A percentile compares a stretch with the other conserved stretches of the same genome.
Conservation (phyloP, 495 filamentous ascomycete species). For the Xylaria castorea region DNA sequence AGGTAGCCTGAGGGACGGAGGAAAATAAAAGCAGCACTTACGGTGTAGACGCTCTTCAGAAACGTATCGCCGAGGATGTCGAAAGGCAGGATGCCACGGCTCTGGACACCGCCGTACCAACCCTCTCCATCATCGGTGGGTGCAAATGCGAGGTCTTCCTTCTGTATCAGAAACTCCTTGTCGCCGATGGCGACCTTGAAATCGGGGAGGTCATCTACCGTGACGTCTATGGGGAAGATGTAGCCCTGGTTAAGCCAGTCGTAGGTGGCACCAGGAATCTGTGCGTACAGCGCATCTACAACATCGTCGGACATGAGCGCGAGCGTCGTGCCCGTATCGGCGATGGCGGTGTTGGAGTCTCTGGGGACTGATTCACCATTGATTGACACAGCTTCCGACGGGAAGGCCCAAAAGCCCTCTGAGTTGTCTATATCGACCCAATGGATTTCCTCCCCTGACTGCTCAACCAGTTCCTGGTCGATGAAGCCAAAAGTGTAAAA, state of each 20-base stretch:
- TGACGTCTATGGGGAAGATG: slow-evolving; percentile 64
- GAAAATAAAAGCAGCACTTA: slow-evolving; percentile 48
- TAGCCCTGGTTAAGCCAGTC: slow-evolving; percentile 71
- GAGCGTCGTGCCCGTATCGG: slow-evolving; percentile 80
- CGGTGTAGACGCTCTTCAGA: slow-evolving; percentile 77
- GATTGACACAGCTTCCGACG: slow-evolving; percentile 64
- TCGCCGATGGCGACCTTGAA: slow-evolving; percentile 73
- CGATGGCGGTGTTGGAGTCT: slow-evolving; percentile 76
- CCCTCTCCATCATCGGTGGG: slow-evolving; percentile 61
- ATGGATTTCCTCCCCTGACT: slow-evolving; percentile 60
- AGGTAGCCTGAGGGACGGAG: background rate
- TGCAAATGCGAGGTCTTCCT: slow-evolving; percentile 73
- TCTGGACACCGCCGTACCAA: slow-evolving; percentile 79
- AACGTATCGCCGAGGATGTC: slow-evolving; percentile 80
- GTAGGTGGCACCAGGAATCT: slow-evolving; percentile 73
- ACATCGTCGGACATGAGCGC: slow-evolving; percentile 70
- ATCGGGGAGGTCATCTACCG: slow-evolving; percentile 65
- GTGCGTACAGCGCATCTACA: slow-evolving; percentile 71
- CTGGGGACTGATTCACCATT: slow-evolving; percentile 64
- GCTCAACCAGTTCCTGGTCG: slow-evolving; percentile 67
- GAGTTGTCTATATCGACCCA: slow-evolving; percentile 73
- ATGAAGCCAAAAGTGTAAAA: slow-evolving; percentile 86
- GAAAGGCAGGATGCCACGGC: slow-evolving; percentile 67
- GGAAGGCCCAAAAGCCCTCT: slow-evolving; percentile 76
- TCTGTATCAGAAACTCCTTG: slow-evolving; percentile 70